Evolutionary conservation across 192 early-diverging fungal species (phyloP), one percentile per base, ranked within the genome.

Genomic region (Gamsiella multidivaricata): DNA sequence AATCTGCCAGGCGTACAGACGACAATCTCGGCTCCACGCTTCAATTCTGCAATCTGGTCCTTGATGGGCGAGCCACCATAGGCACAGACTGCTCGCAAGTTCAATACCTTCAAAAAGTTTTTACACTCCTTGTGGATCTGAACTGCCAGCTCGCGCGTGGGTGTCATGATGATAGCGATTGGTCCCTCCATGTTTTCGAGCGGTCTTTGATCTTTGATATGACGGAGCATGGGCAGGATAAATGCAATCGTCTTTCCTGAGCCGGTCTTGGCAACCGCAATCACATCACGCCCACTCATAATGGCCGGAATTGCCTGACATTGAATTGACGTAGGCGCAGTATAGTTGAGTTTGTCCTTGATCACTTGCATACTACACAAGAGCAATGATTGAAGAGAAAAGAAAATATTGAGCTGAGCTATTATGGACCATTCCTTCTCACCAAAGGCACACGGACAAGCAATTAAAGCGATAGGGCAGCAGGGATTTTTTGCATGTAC

Each of bases 281-380:
- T 98, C 15, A 97, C 93, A 80, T 98, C 96, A 9, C 96, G 88
- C 0, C 96, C 96, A 72, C 92, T 91, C 92, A 98, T 88, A 52
- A 98, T 92, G 0, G 95, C 96, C n/a, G 96, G 96, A n/a, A 98
- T 90, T 0, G 93, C 92, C 70, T 98, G 96, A 2, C 92, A 87
- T 78, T 98, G 96, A 65, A 98, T 96, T 0, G 95, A 86, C 3
- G 94, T 92, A 0, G 97, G 96, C 17, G 86, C 87, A 25, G 92
- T 91, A 78, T 94, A 98, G 59, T 92, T 93, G 26, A 95, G 81
- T 57, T 91, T 91, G 54, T 78, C 65, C 41, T 88, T 84, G 70
- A 96, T 95, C 4, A 94, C 90, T 58, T 94, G 89, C 45, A 88
- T 70, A 66, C 87, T 85, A 75, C 9, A 3, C 14, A 31, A 8